Evolutionary conservation across 2,329 filamentous ascomycete genomes (phyloP).

Genomic region (Colletotrichum phormii): DNA sequence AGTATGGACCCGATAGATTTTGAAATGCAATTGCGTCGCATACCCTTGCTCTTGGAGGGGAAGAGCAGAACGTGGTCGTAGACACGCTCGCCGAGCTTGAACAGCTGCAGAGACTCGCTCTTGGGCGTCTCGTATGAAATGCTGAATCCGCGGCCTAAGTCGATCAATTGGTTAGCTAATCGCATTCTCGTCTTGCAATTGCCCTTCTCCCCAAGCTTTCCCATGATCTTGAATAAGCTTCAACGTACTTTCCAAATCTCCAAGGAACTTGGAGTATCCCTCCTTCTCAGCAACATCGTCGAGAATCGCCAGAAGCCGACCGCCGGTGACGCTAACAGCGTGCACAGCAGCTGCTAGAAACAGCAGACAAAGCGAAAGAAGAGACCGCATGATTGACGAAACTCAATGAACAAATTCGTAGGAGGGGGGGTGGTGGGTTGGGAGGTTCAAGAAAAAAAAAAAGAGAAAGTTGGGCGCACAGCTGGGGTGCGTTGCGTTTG

Average conservation of each 20-base stretch:
- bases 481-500: conserved; percentile 35
- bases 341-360: conserved; percentile 74
- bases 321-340: conserved; percentile 84
- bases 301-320: conserved; percentile 86
- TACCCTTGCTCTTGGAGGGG: conserved; percentile 91
- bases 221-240: neutral
- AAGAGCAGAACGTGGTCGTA: conserved; percentile 94
- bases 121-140: conserved; percentile 87
- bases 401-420: conserved; percentile 33
- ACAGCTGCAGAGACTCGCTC: conserved; percentile 80
- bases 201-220: neutral
- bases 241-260: conserved; percentile 74
- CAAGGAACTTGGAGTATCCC: conserved; percentile 84
- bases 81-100: conserved; percentile 85
- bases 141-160: conserved; percentile 82
- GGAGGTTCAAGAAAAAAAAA: conserved; percentile 28
- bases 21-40: conserved; percentile 27
- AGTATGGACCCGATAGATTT: neutral
- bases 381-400: conserved; percentile 75
- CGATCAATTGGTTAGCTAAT: conserved; percentile 41
- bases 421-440: neutral
- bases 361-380: conserved; percentile 77
- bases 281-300: conserved; percentile 86
- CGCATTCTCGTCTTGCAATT: conserved; percentile 4
- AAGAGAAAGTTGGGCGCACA: conserved; percentile 38